Evolutionary conservation across 495 filamentous ascomycete genomes (phyloP), one percentile per base, ranked within the genome.

Genomic region (Pseudevernia furfuracea): DNA sequence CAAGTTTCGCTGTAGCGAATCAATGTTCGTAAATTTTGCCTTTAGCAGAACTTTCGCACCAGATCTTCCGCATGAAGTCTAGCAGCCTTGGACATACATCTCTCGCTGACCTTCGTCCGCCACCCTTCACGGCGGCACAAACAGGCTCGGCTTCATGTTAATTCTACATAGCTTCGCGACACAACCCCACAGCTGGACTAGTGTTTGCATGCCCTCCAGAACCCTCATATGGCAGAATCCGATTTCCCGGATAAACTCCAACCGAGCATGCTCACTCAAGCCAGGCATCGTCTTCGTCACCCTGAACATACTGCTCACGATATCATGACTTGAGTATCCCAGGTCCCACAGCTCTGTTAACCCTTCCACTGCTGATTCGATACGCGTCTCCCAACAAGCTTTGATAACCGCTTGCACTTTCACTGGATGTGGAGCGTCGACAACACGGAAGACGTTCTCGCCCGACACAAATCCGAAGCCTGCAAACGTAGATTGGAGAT

Each of bases 201-300:
- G 78, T 4, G 93, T 97, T 77, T 96, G 92, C 59, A 99, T 91
- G 30, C 94, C 94, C 68, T 99, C 94, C 48, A 97, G 78, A 60
- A 99, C 93, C 69, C 95, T 90, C 94, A 99, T 99, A 71, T 99
- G 94, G 21, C 95, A 96, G 74, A 99, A 99, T 21, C 94, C 94
- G 74, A 99, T 97, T 76, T 97, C 95, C 74, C 89, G 90, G 70
- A 97, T 95, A 67, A 99, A 97, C 71, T 96, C 91, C 61, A 99
- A 77, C 76, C 96, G 94, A 28, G 90, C 82, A 74, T 97, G 91
- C 77, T 99, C 94, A 59, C 90, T 92, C 52, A 99, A 78, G 3
- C 85, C 87, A 1, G 89, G 86, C 52, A 96, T 89, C 7, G 91
- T 94, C 78, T 99, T 99, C 28, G 95, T 97, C 62, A 99, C 94